Evolutionary conservation across 2,329 filamentous ascomycete genomes (phyloP), one percentile per base, ranked within the genome.

Genomic region (Beauveria varroae): DNA sequence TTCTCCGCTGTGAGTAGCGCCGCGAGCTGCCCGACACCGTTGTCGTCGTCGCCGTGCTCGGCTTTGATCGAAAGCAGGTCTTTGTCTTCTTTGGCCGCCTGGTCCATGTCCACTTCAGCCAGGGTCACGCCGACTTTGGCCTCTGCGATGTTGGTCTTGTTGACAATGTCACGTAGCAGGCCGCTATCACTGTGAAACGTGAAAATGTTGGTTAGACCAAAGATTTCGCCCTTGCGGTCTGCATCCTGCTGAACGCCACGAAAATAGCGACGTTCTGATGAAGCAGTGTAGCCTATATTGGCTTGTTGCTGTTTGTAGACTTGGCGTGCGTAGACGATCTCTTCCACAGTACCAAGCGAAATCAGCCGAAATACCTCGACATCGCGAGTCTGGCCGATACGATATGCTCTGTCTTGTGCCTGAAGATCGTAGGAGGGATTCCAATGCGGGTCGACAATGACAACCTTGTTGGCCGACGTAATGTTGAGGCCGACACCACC

Each of bases 281-380:
- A 96, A 0, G 95, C 95, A 40, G 88, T 96, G 74, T 99, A 98
- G 1, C 91, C 95, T 62, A 99, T 98, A 69, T 97, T 98, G 28
- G 95, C 93, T 75, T 98, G 95, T 69, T 99, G 95, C 71, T 99
- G 95, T 73, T 99, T 99, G 81, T 99, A 99, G 44, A 99, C 95
- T 69, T 99, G 95, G 7, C 95, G 84, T 0, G 93, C 95, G 68
- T 99, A 99, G 8, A 98, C 91, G 59, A 97, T 95, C 73, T 99
- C 95, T 71, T 99, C 95, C 18, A 99, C 91, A 0, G 95, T 98
- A 0, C 95, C 95, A 1, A 90, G 86, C 2, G 90, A 93, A 20
- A 99, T 86, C 1, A 99, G 83, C 4, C 95, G 87, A 72, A 96
- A 98, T 1, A 98, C 93, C 71, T 99, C 95, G 0, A 99, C 95